These are phyloP conservation scores for Eleusine indica DNA, from an alignment of 176 grass and related monocot genomes.

Conservation along the genomic window DNA sequence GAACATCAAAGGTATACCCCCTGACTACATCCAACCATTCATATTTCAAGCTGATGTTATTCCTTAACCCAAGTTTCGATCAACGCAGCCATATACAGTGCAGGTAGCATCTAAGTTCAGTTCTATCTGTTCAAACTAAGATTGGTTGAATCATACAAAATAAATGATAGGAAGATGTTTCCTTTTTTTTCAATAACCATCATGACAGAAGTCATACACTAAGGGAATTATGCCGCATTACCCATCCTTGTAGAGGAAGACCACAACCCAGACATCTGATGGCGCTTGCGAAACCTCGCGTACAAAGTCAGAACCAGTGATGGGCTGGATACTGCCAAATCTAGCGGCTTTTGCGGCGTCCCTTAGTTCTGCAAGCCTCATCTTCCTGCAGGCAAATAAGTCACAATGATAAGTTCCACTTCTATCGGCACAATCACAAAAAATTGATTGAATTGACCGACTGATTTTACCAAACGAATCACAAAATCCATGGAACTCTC, in stretches of 20 bases:
- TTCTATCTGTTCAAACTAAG: not conserved
- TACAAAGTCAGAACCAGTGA: slow-evolving; percentile 88
- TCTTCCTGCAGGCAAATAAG: slow-evolving; percentile 59
- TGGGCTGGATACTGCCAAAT: slow-evolving; percentile 67
- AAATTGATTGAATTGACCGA: not conserved
- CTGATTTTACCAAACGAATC: slow-evolving; percentile 4
- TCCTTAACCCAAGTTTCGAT: not conserved
- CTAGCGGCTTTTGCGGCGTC: slow-evolving; percentile 63
- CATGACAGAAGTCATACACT: not conserved
- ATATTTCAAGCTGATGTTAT: not conserved
- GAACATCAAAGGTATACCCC: not conserved
- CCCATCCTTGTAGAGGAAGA: slow-evolving; percentile 98
- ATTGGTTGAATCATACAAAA: not conserved
- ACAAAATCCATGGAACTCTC: not conserved
- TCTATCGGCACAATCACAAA: slow-evolving; percentile 6
- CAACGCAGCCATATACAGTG: not conserved
- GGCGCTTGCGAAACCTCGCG: slow-evolving; percentile 90
- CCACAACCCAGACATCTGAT: slow-evolving; percentile 89
- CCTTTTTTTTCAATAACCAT: not conserved
- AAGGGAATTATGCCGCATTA: slow-evolving; percentile 26
- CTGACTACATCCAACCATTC: not conserved
- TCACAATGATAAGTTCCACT: not conserved
- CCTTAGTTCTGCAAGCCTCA: slow-evolving; percentile 84
- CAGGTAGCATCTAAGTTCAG: not conserved
- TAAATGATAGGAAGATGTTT: not conserved